Evolutionary conservation across 495 filamentous ascomycete species (phyloP), one percentile per base, ranked within the genome.

Genomic region (Terfezia claveryi): DNA sequence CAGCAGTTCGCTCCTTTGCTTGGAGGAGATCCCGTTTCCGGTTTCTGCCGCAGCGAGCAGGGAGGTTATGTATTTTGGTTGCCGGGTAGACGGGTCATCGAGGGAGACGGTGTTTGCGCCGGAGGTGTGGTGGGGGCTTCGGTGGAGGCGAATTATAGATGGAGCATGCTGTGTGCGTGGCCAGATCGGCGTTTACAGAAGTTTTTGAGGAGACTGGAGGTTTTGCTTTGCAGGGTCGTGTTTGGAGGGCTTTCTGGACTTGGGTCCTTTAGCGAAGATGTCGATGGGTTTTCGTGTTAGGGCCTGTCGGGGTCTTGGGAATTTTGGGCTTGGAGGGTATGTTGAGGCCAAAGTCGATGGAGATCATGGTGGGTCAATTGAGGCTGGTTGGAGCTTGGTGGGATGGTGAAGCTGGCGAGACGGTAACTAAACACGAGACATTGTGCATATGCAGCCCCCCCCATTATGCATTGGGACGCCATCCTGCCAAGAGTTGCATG

Each of bases 21-120:
- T 91, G 80, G 37, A 85, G 70, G 51, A 84, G 79, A 68, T 95
- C 91, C 27, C 87, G 82, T 68, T 95, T 94, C 36, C 92, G 36
- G 86, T 67, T 56, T 87, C 85, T 2, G 91, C 87, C 1, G 86
- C 84, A 11, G 79, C 77, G 20, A 94, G 69, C 23, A 98, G 68
- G 50, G 76, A 77, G 49, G 72, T 72, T 80, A 98, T 95, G 66
- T 96, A 95, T 57, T 82, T 82, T 0, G 87, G 87, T 53, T 73
- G 74, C 49, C 78, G 70, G 12, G 70, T 68, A 2, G 68, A 67
- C 55, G 68, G 66, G 49, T 61, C 58, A 61, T 68, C 70, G 52
- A 55, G 38, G 59, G 61, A 62, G 23, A 57, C 58, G n/a, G n/a
- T 51, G 50, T 51, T 12, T 51, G 41, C 12, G 27, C 27, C 0